Conservation (phyloP, 768 basidiomycete species). For the Astraeus odoratus region DNA sequence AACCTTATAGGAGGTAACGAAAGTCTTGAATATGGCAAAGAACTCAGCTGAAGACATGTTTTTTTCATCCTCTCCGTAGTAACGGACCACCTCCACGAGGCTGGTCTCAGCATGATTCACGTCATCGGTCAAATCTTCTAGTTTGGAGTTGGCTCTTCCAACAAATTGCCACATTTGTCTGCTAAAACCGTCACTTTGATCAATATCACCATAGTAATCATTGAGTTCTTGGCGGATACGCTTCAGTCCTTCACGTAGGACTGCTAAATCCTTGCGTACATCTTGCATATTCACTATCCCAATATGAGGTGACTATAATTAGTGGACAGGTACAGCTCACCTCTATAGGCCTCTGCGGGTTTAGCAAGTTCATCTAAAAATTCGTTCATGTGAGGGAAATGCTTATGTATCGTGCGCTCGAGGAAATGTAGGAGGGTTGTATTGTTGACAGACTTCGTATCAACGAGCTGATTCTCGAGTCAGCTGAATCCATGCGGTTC, state of each 20-base stretch:
- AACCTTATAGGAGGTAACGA: conserved; percentile 88
- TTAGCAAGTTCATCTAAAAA: conserved; percentile 87
- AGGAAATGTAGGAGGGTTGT: conserved; percentile 93
- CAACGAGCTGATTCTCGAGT: conserved; percentile 64
- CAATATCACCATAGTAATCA: conserved; percentile 70
- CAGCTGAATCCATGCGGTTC: neutral
- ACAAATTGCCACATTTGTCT: conserved; percentile 91
- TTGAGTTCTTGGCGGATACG: conserved; percentile 73
- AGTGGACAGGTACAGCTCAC: conserved; percentile 34
- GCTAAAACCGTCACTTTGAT: conserved; percentile 70
- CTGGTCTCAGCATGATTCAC: conserved; percentile 80
- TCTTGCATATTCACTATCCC: conserved; percentile 77
- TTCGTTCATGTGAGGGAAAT: conserved; percentile 80
- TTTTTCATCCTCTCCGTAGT: conserved; percentile 92
- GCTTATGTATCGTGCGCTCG: conserved; percentile 78
- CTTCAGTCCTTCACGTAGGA: conserved; percentile 72
- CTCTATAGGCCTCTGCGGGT: conserved; percentile 89
- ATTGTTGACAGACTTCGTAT: conserved; percentile 94
- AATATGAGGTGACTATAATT: conserved; percentile 6
- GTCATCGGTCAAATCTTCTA: conserved; percentile 83
- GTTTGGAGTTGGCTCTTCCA: conserved; percentile 61
- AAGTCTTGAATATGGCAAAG: conserved; percentile 96
- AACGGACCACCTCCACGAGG: conserved; percentile 79
- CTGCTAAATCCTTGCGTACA: conserved; percentile 64
- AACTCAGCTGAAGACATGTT: conserved; percentile 85